phyloP scores from a whole-genome alignment of 164 flowering plant species.

The Stephania japonica region DNA sequence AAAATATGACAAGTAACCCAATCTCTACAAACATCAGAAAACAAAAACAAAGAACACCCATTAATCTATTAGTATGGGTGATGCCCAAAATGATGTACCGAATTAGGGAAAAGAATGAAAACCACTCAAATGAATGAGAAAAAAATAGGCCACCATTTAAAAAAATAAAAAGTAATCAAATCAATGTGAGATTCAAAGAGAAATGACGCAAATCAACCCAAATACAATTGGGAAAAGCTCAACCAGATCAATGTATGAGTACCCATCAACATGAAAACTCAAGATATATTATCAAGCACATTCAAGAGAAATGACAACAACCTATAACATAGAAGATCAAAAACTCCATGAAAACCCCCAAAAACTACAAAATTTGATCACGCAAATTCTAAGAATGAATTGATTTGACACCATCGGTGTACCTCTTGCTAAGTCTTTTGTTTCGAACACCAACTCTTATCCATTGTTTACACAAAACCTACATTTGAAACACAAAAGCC shows the following conservation, averaged over 20 bases:
- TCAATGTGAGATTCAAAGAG: background rate
- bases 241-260: background rate
- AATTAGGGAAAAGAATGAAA: background rate
- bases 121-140: background rate
- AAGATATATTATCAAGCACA: background rate
- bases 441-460: too few species aligned
- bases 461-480: too few species aligned
- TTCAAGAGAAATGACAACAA: background rate
- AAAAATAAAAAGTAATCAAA: too few species aligned
- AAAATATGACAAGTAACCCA: constrained; percentile 91
- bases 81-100: background rate
- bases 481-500: too few species aligned
- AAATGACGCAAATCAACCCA: background rate
- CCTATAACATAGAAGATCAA: background rate
- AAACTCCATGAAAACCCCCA: background rate
- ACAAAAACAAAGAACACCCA: constrained; percentile 2
- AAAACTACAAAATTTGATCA: too few species aligned
- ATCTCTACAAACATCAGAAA: constrained; percentile 39
- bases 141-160: background rate
- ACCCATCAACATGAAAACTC: background rate
- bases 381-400: too few species aligned
- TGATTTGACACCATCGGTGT: too few species aligned
- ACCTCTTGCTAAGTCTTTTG: too few species aligned
- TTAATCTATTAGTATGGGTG: background rate
- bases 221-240: background rate